phyloP scores from a whole-genome alignment of 805 yeast species.

The Yamadazyma paraphyllophila region DNA sequence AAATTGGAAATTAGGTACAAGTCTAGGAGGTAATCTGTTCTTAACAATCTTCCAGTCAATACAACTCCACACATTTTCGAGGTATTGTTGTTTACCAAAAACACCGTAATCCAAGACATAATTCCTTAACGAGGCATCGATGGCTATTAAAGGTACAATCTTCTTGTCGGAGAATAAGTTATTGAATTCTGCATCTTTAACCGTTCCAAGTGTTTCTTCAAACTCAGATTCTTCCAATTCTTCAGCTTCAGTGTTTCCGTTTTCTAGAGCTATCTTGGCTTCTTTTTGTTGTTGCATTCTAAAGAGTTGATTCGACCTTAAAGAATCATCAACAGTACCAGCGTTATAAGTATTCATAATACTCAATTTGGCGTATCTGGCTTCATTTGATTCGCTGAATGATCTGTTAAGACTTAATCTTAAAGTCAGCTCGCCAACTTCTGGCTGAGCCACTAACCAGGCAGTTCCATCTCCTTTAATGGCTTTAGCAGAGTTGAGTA shows the following conservation, averaged over 20 bases:
- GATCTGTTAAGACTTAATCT: constrained; percentile 14
- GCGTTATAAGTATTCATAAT: constrained; percentile 84
- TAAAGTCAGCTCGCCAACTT: constrained; percentile 26
- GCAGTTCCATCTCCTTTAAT: constrained; percentile 88
- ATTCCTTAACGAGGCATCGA: constrained; percentile 70
- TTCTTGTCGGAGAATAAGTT: constrained; percentile 35
- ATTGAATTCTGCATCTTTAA: constrained; percentile 42
- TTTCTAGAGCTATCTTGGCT: constrained; percentile 26
- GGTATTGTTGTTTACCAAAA: constrained; percentile 46
- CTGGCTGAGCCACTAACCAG: constrained; percentile 74
- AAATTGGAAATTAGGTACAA: constrained; percentile 9
- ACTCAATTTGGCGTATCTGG: constrained; percentile 47
- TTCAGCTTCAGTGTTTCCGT: neutral
- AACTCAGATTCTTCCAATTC: constrained; percentile 6
- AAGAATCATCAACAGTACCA: constrained; percentile 73
- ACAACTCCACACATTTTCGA: constrained; percentile 44
- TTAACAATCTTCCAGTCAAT: constrained; percentile 44
- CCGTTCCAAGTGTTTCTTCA: constrained; percentile 32
- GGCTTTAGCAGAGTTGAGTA: constrained; percentile 65
- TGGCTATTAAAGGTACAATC: constrained; percentile 60
- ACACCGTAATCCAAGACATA: constrained; percentile 77
- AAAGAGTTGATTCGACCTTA: constrained; percentile 51
- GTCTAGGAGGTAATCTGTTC: constrained; percentile 34
- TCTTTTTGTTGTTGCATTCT: constrained; percentile 38
- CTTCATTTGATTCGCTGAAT: constrained; percentile 7